Conservation (phyloP, 2,329 filamentous ascomycete genomes). For the Paecilomyces sp. region DNA sequence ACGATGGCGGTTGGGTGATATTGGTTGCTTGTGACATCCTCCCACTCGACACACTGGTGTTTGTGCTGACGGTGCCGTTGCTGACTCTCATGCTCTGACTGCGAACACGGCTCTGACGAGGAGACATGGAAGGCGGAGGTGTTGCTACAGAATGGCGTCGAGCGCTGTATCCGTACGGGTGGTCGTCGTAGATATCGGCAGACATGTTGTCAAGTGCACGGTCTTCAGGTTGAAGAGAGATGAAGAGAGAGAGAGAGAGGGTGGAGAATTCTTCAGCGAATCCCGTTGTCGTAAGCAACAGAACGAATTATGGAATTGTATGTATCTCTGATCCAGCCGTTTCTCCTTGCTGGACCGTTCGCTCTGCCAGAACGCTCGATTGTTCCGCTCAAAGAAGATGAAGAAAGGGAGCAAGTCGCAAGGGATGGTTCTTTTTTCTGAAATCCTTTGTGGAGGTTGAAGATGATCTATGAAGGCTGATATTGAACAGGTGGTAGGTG, state of each 20-base stretch:
- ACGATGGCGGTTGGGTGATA: slow-evolving; percentile 82
- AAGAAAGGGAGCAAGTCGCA: background rate
- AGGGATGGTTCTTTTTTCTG: slow-evolving; percentile 4
- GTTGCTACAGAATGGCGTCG: slow-evolving; percentile 49
- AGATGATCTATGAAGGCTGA: slow-evolving; percentile 5
- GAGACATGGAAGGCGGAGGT: slow-evolving; percentile 32
- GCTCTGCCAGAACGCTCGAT: background rate
- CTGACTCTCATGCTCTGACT: slow-evolving; percentile 62
- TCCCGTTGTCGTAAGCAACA: slow-evolving; percentile 2
- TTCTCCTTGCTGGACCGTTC: slow-evolving; percentile 1
- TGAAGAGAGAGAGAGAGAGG: slow-evolving; percentile 13
- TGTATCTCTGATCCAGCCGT: background rate
- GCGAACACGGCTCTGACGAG: slow-evolving; percentile 41
- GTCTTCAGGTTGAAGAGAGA: slow-evolving; percentile 4
- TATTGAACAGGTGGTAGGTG: slow-evolving; percentile 17
- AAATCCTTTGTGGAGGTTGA: background rate
- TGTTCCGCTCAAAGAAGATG: background rate
- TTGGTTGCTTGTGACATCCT: slow-evolving; percentile 74
- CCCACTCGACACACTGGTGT: slow-evolving; percentile 64
- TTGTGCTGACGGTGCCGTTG: slow-evolving; percentile 84
- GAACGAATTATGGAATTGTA: slow-evolving; percentile 2
- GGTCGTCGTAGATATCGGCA: slow-evolving; percentile 40
- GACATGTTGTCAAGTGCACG: slow-evolving; percentile 20
- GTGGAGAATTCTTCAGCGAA: slow-evolving; percentile 1
- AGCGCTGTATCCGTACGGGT: background rate